Evolutionary conservation across 257 asterid genomes (phyloP).

Genomic region (Buddleja alternifolia): DNA sequence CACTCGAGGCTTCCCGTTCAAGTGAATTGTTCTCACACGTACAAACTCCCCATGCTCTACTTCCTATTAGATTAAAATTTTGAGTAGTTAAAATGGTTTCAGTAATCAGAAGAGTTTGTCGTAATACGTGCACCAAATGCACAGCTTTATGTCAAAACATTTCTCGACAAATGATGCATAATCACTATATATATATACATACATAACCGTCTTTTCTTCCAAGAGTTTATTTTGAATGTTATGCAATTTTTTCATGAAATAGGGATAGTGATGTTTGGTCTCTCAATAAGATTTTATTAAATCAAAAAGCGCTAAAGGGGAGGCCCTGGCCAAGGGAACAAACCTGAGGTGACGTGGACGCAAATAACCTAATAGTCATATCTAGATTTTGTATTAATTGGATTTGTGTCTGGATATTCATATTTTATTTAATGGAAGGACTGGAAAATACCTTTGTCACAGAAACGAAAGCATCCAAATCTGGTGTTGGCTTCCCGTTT

Average conservation of each 20-base stretch:
- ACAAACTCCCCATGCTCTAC: slow-evolving; percentile 90
- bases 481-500: slow-evolving; percentile 88
- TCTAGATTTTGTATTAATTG: not conserved
- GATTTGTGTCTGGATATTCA: not conserved
- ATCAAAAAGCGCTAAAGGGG: too few species aligned
- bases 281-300: too few species aligned
- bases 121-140: slow-evolving; percentile 2
- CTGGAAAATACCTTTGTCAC: slow-evolving; percentile 71
- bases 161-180: too few species aligned
- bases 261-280: too few species aligned
- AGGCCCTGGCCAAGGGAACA: too few species aligned
- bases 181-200: too few species aligned
- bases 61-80: slow-evolving; percentile 44
- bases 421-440: not conserved
- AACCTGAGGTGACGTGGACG: too few species aligned
- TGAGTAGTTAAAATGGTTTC: slow-evolving; percentile 17
- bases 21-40: slow-evolving; percentile 81
- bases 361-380: too few species aligned
- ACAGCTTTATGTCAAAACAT: not conserved
- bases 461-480: slow-evolving; percentile 83
- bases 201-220: too few species aligned
- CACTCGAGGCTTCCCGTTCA: slow-evolving; percentile 93
- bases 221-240: too few species aligned
- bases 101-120: not conserved
- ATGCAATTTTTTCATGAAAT: too few species aligned